Evolutionary conservation across 352 stramenopile species (phyloP).

Genomic region (Elongisporangium prolatum): DNA sequence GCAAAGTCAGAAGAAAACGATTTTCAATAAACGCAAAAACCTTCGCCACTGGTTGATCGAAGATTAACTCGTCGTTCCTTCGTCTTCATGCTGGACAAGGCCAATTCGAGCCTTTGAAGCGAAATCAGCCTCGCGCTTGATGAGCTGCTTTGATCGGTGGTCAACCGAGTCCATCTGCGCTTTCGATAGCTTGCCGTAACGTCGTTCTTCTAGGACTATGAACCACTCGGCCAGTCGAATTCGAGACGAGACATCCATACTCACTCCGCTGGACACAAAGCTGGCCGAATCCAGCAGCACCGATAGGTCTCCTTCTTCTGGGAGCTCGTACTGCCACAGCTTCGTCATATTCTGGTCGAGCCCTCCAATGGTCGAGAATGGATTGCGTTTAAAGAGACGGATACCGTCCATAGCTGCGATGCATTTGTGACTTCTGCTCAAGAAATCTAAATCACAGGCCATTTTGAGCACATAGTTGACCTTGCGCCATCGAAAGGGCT

Average conservation of each 20-base stretch:
- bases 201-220: conserved; percentile 50
- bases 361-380: conserved; percentile 65
- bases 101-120: conserved; percentile 48
- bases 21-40: neutral
- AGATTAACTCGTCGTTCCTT: conserved; percentile 3
- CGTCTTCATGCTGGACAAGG: conserved; percentile 5
- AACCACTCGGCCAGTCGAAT: conserved; percentile 55
- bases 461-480: conserved; percentile 72
- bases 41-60: neutral
- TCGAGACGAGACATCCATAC: conserved; percentile 34
- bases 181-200: conserved; percentile 34
- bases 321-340: conserved; percentile 46
- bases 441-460: conserved; percentile 61
- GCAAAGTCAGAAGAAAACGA: neutral
- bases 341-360: conserved; percentile 60
- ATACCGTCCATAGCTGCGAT: conserved; percentile 51
- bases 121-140: conserved; percentile 59
- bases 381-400: conserved; percentile 51
- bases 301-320: conserved; percentile 45
- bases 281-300: conserved; percentile 53
- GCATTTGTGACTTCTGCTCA: conserved; percentile 60
- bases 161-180: conserved; percentile 24
- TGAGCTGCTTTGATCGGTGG: conserved; percentile 41
- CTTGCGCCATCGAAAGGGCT: conserved; percentile 56
- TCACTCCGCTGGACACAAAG: conserved; percentile 25